Evolutionary conservation across 2,329 filamentous ascomycete genomes (phyloP).

Genomic region (Boeremia exigua): DNA sequence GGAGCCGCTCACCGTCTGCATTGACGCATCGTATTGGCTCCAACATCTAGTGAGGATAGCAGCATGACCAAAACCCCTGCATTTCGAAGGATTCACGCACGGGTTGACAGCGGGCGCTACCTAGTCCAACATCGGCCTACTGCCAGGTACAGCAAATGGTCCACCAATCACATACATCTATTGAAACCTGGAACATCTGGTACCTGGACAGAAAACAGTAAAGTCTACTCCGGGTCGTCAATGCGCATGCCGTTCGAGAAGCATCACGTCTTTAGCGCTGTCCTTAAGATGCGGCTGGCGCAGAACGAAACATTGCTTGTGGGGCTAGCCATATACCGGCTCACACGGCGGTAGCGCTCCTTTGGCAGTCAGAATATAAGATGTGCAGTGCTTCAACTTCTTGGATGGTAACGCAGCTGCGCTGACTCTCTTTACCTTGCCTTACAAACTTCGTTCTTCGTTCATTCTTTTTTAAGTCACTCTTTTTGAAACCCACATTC

Average conservation of each 20-base stretch:
- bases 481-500: conserved; percentile 21
- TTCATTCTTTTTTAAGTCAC: conserved; percentile 35
- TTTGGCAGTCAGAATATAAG: conserved; percentile 29
- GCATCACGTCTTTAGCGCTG: conserved; percentile 24
- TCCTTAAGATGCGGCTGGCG: conserved; percentile 26
- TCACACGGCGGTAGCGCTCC: conserved; percentile 24
- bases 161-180: conserved; percentile 23
- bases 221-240: conserved; percentile 27
- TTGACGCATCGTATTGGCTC: too few species aligned
- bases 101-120: conserved; percentile 21
- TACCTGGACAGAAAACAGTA: conserved; percentile 17
- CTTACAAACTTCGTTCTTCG: conserved; percentile 27
- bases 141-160: conserved; percentile 23
- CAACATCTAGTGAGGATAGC: background rate
- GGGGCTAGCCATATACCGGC: conserved; percentile 23
- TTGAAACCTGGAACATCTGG: conserved; percentile 23
- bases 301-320: conserved; percentile 36
- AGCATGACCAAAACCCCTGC: conserved; percentile 25
- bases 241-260: conserved; percentile 29
- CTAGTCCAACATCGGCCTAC: conserved; percentile 9
- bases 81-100: conserved; percentile 26
- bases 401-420: conserved; percentile 35
- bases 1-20: background rate
- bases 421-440: conserved; percentile 38
- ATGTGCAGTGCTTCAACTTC: conserved; percentile 12